These are phyloP conservation scores for Teratosphaeria gauchensis DNA, from an alignment of 2,329 filamentous ascomycete species.

Conservation along the genomic window DNA sequence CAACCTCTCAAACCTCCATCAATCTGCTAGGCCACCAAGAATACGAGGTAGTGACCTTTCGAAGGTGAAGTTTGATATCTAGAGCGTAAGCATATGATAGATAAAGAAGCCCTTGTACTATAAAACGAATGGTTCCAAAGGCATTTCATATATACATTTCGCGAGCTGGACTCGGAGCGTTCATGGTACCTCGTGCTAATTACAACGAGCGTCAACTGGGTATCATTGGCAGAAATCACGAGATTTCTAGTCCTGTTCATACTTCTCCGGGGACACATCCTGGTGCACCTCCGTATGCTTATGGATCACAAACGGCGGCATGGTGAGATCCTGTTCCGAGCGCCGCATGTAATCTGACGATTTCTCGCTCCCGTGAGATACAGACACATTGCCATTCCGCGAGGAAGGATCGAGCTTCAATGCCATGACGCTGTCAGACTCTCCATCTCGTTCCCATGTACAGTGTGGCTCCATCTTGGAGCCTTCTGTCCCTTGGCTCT, in stretches of 20 bases:
- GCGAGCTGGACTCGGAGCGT: too few species aligned
- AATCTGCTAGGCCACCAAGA: too few species aligned
- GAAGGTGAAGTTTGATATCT: too few species aligned
- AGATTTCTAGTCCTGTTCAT: not conserved
- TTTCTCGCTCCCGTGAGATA: not conserved
- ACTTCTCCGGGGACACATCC: not conserved
- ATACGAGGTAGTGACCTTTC: too few species aligned
- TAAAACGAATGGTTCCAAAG: too few species aligned
- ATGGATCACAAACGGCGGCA: not conserved
- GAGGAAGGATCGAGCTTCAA: not conserved
- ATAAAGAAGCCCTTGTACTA: too few species aligned
- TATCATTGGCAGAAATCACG: not conserved
- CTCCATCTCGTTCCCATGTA: not conserved
- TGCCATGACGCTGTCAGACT: not conserved
- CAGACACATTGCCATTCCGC: not conserved
- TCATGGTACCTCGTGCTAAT: too few species aligned
- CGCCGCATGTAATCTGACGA: not conserved
- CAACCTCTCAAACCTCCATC: too few species aligned
- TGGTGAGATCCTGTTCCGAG: not conserved
- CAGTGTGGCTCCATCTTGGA: not conserved
- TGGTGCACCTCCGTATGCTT: not conserved
- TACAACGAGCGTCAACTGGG: too few species aligned
- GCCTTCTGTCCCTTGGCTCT: not conserved
- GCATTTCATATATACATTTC: too few species aligned
- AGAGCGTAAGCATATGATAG: too few species aligned